Conservation (phyloP, 345 rosid genomes). For the Linum tenue region DNA sequence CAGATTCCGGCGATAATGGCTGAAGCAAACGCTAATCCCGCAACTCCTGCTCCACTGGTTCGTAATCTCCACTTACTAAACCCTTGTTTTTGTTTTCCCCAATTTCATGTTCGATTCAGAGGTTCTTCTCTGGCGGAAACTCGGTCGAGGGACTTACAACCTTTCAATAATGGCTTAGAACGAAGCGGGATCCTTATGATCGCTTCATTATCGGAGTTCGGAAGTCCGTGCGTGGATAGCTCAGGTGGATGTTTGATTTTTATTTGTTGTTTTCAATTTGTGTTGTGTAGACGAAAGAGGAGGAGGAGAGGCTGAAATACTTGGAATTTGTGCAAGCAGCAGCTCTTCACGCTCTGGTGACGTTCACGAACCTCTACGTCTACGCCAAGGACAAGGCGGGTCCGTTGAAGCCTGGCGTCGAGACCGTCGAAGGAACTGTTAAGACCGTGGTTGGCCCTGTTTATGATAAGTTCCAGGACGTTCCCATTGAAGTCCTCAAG, state of each 20-base stretch:
- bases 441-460: slow-evolving; percentile 76
- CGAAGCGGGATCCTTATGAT: no score
- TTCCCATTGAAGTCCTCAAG: slow-evolving; percentile 57
- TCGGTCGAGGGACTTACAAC: background rate
- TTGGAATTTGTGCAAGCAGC: slow-evolving; percentile 77
- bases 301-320: slow-evolving; percentile 55
- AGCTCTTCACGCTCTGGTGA: slow-evolving; percentile 41
- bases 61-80: background rate
- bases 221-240: background rate
- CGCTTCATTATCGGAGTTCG: no score
- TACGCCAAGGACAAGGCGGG: slow-evolving; percentile 76
- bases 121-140: background rate
- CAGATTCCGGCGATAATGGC: background rate
- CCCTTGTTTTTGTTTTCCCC: background rate
- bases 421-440: slow-evolving; percentile 72
- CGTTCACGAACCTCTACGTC: slow-evolving; percentile 46
- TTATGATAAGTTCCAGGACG: slow-evolving; percentile 50
- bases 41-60: background rate
- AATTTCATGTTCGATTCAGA: background rate
- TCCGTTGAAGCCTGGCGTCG: slow-evolving; percentile 73
- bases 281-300: slow-evolving; percentile 7
- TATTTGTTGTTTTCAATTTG: background rate
- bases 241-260: background rate
- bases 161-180: no score
- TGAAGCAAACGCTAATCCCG: background rate